A percentile compares a stretch with the other conserved stretches of the same genome.
Conservation (phyloP, 1,284 basidiomycete species). For the Ceratobasidium sp. region DNA sequence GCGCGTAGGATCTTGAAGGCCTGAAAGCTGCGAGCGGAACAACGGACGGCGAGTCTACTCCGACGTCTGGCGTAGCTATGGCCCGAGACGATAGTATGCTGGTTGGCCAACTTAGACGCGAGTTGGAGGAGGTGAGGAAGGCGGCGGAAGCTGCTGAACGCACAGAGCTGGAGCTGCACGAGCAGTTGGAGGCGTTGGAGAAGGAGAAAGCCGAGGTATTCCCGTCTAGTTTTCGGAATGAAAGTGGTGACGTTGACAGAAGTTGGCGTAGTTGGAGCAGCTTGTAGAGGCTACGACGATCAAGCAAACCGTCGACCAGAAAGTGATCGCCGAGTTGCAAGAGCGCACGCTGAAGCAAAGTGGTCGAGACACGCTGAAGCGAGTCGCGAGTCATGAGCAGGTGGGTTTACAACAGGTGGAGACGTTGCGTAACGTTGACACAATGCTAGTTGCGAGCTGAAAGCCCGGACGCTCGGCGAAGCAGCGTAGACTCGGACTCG, state of each 20-base stretch:
- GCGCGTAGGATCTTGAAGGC: constrained; percentile 66
- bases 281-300: constrained; percentile 50
- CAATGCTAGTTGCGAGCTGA: constrained; percentile 49
- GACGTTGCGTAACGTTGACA: too few species aligned
- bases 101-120: constrained; percentile 62
- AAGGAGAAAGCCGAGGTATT: constrained; percentile 59
- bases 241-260: too few species aligned
- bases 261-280: constrained; percentile 53
- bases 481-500: constrained; percentile 45
- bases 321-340: constrained; percentile 26
- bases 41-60: constrained; percentile 48
- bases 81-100: constrained; percentile 54
- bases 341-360: constrained; percentile 4
- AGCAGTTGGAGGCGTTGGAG: constrained; percentile 52
- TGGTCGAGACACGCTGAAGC: constrained; percentile 12
- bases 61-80: constrained; percentile 17
- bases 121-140: constrained; percentile 48
- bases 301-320: constrained; percentile 30
- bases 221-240: too few species aligned
- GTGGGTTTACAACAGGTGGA: neutral
- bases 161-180: constrained; percentile 49
- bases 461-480: constrained; percentile 39
- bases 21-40: constrained; percentile 54
- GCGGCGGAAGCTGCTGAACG: constrained; percentile 49
- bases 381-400: constrained; percentile 22